phyloP scores from a whole-genome alignment of 2,329 filamentous ascomycete genomes.

The Neofusicoccum ribis region DNA sequence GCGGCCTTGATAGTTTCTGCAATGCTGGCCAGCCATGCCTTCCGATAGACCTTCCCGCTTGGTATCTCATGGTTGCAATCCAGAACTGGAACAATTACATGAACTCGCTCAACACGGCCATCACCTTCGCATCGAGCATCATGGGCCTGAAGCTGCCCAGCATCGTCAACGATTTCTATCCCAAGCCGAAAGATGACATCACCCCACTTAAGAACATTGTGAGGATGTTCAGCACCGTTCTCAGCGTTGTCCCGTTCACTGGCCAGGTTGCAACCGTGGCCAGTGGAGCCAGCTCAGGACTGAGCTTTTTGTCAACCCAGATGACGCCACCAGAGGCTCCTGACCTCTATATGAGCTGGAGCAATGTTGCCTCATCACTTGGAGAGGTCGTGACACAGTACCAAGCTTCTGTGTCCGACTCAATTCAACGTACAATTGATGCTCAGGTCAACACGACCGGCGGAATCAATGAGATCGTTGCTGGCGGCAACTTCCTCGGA shows the following conservation, averaged over 20 bases:
- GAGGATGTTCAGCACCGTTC: not conserved
- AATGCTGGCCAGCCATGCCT: not conserved
- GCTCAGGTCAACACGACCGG: not conserved
- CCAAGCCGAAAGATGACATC: not conserved
- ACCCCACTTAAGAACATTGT: not conserved
- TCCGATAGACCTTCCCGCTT: not conserved
- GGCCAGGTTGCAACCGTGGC: not conserved
- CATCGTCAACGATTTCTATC: not conserved
- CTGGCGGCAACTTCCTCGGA: not conserved
- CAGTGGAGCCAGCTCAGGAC: not conserved
- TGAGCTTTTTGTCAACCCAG: not conserved
- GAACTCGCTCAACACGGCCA: not conserved
- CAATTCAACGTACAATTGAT: not conserved
- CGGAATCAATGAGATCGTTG: not conserved
- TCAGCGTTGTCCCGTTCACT: not conserved
- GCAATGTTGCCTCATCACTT: not conserved
- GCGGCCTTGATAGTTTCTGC: not conserved
- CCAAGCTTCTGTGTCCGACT: not conserved
- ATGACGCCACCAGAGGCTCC: not conserved
- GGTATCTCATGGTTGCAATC: not conserved
- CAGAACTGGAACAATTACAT: conserved; percentile 6
- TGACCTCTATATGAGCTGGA: not conserved
- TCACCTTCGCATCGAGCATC: not conserved
- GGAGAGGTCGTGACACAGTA: not conserved
- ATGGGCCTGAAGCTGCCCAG: not conserved